These are phyloP conservation scores for Fonsecaea nubica DNA, from an alignment of 2,329 filamentous ascomycete species.

Conservation along the genomic window DNA sequence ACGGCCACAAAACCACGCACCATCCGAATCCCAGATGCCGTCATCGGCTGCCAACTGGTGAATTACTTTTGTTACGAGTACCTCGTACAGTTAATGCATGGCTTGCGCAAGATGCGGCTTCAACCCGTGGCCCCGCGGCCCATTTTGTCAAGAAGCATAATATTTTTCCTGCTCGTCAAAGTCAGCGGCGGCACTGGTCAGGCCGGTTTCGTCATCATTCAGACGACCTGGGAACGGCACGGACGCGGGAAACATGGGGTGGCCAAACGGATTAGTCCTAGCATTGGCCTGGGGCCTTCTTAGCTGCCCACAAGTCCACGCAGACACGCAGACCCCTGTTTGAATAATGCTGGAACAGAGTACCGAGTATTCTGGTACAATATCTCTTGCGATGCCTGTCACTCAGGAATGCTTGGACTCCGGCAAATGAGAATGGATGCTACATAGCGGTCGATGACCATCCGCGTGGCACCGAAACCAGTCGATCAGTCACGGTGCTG, in stretches of 20 bases:
- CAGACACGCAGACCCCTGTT: not conserved
- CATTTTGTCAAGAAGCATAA: not conserved
- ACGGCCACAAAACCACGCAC: slow-evolving; percentile 32
- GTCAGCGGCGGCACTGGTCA: slow-evolving; percentile 22
- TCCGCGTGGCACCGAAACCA: slow-evolving; percentile 23
- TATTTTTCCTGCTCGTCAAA: slow-evolving; percentile 9
- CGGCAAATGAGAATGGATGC: slow-evolving; percentile 3
- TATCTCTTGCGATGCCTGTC: not conserved
- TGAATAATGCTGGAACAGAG: not conserved
- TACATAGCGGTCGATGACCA: not conserved
- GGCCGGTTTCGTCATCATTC: slow-evolving; percentile 11
- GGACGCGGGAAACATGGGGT: slow-evolving; percentile 5
- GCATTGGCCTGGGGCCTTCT: not conserved
- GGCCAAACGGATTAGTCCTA: not conserved
- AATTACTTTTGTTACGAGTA: not conserved
- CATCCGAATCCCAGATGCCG: slow-evolving; percentile 27
- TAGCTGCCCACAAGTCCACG: no score
- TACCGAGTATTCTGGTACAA: not conserved
- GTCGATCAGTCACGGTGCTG: slow-evolving; percentile 16
- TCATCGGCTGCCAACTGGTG: slow-evolving; percentile 20
- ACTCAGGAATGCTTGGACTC: not conserved
- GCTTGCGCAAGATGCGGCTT: slow-evolving; percentile 26
- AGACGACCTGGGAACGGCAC: slow-evolving; percentile 27
- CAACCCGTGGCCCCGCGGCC: slow-evolving; percentile 23
- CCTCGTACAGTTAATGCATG: not conserved